phyloP scores from a whole-genome alignment of 2,329 filamentous ascomycete species.

The Penicillium polonicum region DNA sequence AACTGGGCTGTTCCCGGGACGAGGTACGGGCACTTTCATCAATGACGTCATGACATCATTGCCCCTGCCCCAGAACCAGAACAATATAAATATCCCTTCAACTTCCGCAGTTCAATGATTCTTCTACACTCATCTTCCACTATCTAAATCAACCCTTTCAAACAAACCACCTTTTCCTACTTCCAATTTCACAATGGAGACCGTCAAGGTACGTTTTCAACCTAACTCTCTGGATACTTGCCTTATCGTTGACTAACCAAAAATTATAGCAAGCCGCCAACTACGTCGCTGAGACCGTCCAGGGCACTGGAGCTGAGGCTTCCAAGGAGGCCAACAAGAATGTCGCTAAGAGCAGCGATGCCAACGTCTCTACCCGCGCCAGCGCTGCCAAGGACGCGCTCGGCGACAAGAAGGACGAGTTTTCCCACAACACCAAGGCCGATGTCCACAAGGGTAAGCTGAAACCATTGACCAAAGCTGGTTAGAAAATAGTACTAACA shows the following conservation, averaged over 20 bases:
- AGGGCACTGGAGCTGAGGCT: constrained; percentile 56
- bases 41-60: constrained; percentile 7
- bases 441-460: constrained; percentile 26
- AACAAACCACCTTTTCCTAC: background rate
- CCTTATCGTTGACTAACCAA: background rate
- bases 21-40: background rate
- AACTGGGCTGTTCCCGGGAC: background rate
- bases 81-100: constrained; percentile 3
- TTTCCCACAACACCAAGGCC: constrained; percentile 47
- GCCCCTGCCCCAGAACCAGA: background rate
- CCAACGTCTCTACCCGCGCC: constrained; percentile 53
- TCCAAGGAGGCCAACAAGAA: constrained; percentile 71
- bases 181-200: constrained; percentile 19
- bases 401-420: constrained; percentile 55
- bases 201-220: constrained; percentile 17
- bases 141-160: background rate
- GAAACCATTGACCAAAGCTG: background rate
- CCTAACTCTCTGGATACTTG: background rate
- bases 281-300: constrained; percentile 66
- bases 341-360: constrained; percentile 62
- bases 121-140: background rate
- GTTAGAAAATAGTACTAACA: background rate
- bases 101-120: no score
- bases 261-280: constrained; percentile 57
- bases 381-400: constrained; percentile 53